A percentile compares a stretch with the other conserved stretches of the same genome.
phyloP scores from a whole-genome alignment of 2,329 filamentous ascomycete species.

The Xylariaceae sp. region DNA sequence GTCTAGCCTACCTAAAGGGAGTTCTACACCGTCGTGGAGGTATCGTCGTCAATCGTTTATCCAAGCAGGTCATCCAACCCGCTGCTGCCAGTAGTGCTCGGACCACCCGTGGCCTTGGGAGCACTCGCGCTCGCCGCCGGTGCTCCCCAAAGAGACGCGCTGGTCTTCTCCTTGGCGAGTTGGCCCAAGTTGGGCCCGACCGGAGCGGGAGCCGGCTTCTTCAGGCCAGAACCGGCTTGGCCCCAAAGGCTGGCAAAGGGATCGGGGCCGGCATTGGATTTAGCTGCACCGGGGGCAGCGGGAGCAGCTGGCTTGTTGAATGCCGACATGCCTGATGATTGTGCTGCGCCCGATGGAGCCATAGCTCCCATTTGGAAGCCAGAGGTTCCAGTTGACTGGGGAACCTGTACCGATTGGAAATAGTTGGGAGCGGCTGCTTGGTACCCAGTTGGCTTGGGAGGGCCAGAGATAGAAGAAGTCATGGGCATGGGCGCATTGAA shows the following conservation, averaged over 20 bases:
- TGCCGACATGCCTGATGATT: slow-evolving; percentile 36
- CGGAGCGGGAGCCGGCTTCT: slow-evolving; percentile 61
- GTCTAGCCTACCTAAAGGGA: background rate
- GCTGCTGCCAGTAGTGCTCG: slow-evolving; percentile 23
- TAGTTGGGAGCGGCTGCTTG: slow-evolving; percentile 86
- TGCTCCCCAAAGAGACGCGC: slow-evolving; percentile 87
- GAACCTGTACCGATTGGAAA: slow-evolving; percentile 69
- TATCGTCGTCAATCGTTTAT: slow-evolving; percentile 10
- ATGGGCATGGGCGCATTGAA: slow-evolving; percentile 48
- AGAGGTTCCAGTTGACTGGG: slow-evolving; percentile 33
- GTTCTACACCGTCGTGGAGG: background rate
- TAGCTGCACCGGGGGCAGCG: slow-evolving; percentile 42
- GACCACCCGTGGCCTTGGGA: slow-evolving; percentile 23
- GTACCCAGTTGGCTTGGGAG: slow-evolving; percentile 57
- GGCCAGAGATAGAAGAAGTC: slow-evolving; percentile 36
- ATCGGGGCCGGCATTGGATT: slow-evolving; percentile 62
- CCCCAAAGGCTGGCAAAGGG: slow-evolving; percentile 88
- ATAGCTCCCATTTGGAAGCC: slow-evolving; percentile 20
- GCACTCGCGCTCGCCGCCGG: slow-evolving; percentile 39
- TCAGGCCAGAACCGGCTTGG: slow-evolving; percentile 65
- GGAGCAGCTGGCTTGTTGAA: slow-evolving; percentile 45
- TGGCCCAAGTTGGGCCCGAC: slow-evolving; percentile 80
- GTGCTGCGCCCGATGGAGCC: slow-evolving; percentile 22
- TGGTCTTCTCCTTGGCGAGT: slow-evolving; percentile 96
- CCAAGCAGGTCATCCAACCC: slow-evolving; percentile 33